These are phyloP conservation scores for Xylaria cubensis DNA, from an alignment of 495 filamentous ascomycete species.

Conservation along the genomic window DNA sequence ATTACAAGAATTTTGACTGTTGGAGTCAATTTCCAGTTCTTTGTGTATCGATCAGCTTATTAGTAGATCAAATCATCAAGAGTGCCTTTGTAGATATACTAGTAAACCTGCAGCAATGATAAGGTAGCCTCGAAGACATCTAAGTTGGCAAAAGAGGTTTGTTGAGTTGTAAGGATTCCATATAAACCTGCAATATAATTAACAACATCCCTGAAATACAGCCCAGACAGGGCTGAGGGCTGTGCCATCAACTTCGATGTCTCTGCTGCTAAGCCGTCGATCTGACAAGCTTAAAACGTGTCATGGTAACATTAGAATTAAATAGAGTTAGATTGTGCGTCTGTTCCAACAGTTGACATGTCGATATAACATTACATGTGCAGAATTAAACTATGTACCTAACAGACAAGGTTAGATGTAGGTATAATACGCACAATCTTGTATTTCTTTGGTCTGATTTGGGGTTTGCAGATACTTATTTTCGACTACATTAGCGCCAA, in stretches of 20 bases:
- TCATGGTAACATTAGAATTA: not conserved
- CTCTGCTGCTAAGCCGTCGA: not conserved
- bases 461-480: no score
- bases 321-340: not conserved
- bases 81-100: not conserved
- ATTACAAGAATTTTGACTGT: not conserved
- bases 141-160: not conserved
- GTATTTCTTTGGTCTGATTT: not conserved
- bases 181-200: not conserved
- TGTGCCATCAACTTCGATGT: not conserved
- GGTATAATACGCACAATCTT: not conserved
- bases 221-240: not conserved
- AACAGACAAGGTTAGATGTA: no score
- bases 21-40: not conserved
- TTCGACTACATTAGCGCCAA: no score
- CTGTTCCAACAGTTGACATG: not conserved
- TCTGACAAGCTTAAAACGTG: not conserved
- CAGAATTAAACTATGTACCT: not conserved
- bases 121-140: not conserved
- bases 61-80: not conserved
- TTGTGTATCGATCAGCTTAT: not conserved
- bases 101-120: not conserved
- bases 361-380: not conserved
- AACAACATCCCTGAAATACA: not conserved
- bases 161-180: not conserved